Evolutionary conservation across 345 rosid species (phyloP).

Genomic region (Raphanus raphanistrum): DNA sequence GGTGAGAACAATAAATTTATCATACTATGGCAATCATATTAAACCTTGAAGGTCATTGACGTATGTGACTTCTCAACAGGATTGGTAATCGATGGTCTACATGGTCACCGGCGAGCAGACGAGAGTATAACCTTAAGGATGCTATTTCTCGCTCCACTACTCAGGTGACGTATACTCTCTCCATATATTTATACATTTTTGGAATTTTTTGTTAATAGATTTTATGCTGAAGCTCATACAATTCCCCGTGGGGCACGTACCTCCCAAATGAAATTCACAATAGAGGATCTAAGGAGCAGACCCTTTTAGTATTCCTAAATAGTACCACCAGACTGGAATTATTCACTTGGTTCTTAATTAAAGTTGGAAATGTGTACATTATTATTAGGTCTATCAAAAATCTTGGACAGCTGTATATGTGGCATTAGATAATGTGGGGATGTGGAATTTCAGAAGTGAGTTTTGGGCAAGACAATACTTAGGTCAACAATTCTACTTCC

Average conservation of each 20-base stretch:
- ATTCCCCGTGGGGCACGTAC: neutral
- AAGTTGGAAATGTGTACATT: neutral
- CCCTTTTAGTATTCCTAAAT: neutral
- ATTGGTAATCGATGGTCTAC: neutral
- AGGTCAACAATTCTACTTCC: neutral
- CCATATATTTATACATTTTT: neutral
- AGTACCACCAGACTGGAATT: neutral
- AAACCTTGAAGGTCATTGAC: neutral
- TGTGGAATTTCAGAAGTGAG: neutral
- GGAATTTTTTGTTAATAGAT: neutral
- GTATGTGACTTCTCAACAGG: neutral
- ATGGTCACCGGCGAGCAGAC: neutral
- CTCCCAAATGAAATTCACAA: neutral
- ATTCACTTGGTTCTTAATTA: neutral
- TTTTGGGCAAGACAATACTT: neutral
- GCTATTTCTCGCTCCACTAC: neutral
- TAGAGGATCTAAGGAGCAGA: neutral
- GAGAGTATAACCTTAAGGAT: neutral
- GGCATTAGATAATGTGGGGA: neutral
- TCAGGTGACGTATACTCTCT: neutral
- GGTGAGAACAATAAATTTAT: slow-evolving; percentile 49
- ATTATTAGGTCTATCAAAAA: neutral
- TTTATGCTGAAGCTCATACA: neutral
- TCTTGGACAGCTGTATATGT: neutral
- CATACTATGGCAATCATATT: neutral